phyloP scores from a whole-genome alignment of 2,329 filamentous ascomycete genomes.

The Aspergillus amoenus region DNA sequence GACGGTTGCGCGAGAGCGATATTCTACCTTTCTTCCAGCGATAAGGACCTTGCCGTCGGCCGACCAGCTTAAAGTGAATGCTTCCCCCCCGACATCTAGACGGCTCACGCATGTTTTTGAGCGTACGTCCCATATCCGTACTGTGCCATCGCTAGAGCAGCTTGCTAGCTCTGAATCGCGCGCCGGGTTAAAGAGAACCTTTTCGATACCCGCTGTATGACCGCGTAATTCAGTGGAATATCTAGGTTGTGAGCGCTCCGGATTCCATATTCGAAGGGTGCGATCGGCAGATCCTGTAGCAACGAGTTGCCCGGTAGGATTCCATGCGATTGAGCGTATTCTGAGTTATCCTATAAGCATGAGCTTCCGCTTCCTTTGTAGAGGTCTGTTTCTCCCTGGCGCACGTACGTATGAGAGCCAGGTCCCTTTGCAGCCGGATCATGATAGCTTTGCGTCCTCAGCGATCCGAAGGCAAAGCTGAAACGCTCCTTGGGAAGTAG shows the following conservation, averaged over 20 bases:
- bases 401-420: slow-evolving; percentile 57
- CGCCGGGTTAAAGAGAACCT: slow-evolving; percentile 50
- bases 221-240: slow-evolving; percentile 51
- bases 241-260: slow-evolving; percentile 46
- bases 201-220: slow-evolving; percentile 48
- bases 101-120: slow-evolving; percentile 49
- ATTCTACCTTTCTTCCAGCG: slow-evolving; percentile 47
- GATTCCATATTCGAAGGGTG: slow-evolving; percentile 88
- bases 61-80: slow-evolving; percentile 50
- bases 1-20: neutral
- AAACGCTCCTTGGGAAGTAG: slow-evolving; percentile 66
- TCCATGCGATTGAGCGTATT: slow-evolving; percentile 83
- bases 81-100: slow-evolving; percentile 50
- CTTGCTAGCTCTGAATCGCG: slow-evolving; percentile 51
- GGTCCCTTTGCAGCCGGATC: slow-evolving; percentile 59
- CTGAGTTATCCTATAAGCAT: slow-evolving; percentile 41
- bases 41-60: slow-evolving; percentile 48
- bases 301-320: slow-evolving; percentile 76
- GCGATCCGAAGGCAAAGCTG: slow-evolving; percentile 61
- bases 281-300: slow-evolving; percentile 89
- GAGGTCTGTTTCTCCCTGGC: neutral
- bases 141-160: slow-evolving; percentile 50
- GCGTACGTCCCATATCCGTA: slow-evolving; percentile 52
- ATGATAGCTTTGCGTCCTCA: slow-evolving; percentile 71
- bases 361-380: neutral